These are phyloP conservation scores for Dalbergia cochinchinensis DNA, from an alignment of 306 rosid genomes.

Conservation along the genomic window DNA sequence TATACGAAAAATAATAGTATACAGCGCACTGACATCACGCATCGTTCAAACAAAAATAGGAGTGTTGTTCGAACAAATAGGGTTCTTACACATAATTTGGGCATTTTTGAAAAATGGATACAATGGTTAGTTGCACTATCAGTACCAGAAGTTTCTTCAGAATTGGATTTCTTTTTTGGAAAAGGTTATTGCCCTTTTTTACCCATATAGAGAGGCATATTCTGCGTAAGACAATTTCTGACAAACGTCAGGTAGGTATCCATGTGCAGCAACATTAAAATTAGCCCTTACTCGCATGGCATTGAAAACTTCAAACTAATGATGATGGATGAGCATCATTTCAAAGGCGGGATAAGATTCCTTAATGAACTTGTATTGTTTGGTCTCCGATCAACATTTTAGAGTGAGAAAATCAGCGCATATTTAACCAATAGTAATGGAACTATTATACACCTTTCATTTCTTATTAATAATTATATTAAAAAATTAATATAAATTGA, in stretches of 20 bases:
- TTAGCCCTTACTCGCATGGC: constrained; percentile 13
- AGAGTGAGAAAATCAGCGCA: too few relatives aligned
- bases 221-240: background rate
- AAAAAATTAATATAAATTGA: too few relatives aligned
- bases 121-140: background rate
- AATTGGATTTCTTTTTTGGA: background rate
- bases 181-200: background rate
- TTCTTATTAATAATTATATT: too few relatives aligned
- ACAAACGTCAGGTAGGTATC: background rate
- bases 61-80: background rate
- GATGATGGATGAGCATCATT: background rate
- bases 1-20: background rate
- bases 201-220: background rate
- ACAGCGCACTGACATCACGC: background rate
- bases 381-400: too few relatives aligned
- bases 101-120: background rate
- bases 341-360: too few relatives aligned
- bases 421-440: too few relatives aligned
- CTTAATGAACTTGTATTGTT: too few relatives aligned
- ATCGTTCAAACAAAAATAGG: background rate
- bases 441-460: too few relatives aligned
- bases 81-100: background rate
- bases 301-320: background rate
- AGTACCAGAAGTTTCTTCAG: background rate
- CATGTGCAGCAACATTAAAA: constrained; percentile 7